Evolutionary conservation across 805 yeast genomes (phyloP), one percentile per base, ranked within the genome.

Genomic region (Cyberlindnera mississippiensis): DNA sequence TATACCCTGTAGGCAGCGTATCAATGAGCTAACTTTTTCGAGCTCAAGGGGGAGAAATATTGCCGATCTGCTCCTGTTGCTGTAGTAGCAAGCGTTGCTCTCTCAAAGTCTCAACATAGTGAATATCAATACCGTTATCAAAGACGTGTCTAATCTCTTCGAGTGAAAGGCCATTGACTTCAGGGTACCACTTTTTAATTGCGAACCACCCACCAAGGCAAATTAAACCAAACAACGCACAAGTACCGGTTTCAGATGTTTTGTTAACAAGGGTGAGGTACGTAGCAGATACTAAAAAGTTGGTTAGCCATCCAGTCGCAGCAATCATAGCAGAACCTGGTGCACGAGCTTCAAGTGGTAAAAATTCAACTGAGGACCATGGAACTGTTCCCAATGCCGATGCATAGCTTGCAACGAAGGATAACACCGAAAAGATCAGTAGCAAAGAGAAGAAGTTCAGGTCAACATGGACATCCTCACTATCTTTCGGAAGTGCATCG

Each of bases 331-430:
- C 64, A 13, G 71, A 62, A 3, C 74, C 76, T 33, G 66, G 59
- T 3, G 73, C 62, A 41, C 75, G 55, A 18, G 64, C 59, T 41
- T 67, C 68, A 29, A 66, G 42, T 0, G 75, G 75, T 26, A 71
- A 50, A 44, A 71, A 66, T 42, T 71, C 75, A 1, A 69, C 73
- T 13, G 69, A 62, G 20, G 58, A 60, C 75, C 75, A 70, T 0
- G 76, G 75, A 16, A 71, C 61, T 0, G 67, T 62, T 1, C 75
- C 76, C 55, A 70, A 51, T 0, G 68, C 75, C 2, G 68, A 56
- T 0, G 75, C 73, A 50, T 66, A 71, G 4, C 66, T 57, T 0
- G 69, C 71, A 15, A 71, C 73, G 47, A 57, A 71, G 1, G 59
- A 38, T 6, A 67, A 45, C 4, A 69, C 53, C 2, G 72, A 54